These are phyloP conservation scores for Leccinum disarticulatum DNA, from an alignment of 768 basidiomycete genomes.

Conservation along the genomic window DNA sequence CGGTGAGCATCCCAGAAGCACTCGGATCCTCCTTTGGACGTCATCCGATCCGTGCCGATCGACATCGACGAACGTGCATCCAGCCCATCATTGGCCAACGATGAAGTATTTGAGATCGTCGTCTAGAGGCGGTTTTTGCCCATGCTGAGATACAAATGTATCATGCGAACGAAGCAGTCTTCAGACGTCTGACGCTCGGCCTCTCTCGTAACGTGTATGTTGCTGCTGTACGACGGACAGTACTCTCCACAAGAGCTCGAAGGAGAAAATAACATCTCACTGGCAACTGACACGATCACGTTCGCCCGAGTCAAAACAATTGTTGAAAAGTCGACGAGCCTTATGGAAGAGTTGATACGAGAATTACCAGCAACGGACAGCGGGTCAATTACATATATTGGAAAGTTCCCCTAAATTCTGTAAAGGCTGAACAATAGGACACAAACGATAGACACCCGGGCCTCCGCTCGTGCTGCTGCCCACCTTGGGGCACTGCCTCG, in stretches of 20 bases:
- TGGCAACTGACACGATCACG: constrained; percentile 1
- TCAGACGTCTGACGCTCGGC: neutral
- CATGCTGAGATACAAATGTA: constrained; percentile 14
- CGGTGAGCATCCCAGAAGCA: constrained; percentile 5
- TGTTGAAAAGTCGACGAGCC: neutral
- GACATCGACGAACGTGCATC: neutral
- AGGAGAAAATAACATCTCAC: neutral
- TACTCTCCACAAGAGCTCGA: neutral
- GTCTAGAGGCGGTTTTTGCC: constrained; percentile 7
- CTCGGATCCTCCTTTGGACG: neutral
- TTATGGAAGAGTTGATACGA: neutral
- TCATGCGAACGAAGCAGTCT: constrained; percentile 7
- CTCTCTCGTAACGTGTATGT: neutral
- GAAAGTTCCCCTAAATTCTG: neutral
- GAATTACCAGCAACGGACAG: neutral
- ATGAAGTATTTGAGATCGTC: constrained; percentile 6
- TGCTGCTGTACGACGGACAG: constrained; percentile 5
- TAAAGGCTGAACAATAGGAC: neutral
- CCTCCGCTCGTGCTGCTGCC: neutral
- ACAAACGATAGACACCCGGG: neutral
- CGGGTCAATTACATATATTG: neutral
- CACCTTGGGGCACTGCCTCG: neutral
- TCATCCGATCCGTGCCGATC: neutral
- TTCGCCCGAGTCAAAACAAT: neutral
- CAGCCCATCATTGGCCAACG: constrained; percentile 9